Conservation (phyloP, 805 yeast genomes). For the Candida namnaoensis region DNA sequence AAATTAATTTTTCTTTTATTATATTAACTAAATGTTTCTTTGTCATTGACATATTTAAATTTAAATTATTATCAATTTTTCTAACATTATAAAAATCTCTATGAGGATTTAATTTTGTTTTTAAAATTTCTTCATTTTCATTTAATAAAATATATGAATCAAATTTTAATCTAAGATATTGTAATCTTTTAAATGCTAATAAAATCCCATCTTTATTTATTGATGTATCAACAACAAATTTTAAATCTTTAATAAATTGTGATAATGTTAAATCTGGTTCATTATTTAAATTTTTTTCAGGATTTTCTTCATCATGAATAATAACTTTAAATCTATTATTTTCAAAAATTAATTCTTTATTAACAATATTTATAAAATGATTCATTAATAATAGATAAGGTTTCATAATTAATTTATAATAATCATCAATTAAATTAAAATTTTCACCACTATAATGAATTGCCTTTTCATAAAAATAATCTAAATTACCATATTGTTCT, state of each 20-base stretch:
- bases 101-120: slow-evolving; percentile 29
- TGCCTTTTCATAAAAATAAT: slow-evolving; percentile 14
- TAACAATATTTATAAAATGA: too few species aligned
- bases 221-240: slow-evolving; percentile 12
- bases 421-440: slow-evolving; percentile 21
- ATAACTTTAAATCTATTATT: too few species aligned
- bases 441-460: slow-evolving; percentile 26
- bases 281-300: slow-evolving; percentile 5
- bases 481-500: slow-evolving; percentile 16
- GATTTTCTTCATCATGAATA: background rate
- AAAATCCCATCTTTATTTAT: slow-evolving; percentile 4
- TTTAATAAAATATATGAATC: slow-evolving; percentile 25
- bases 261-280: slow-evolving; percentile 18
- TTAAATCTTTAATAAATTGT: slow-evolving; percentile 22
- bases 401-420: slow-evolving; percentile 7
- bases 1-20: slow-evolving; percentile 25
- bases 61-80: slow-evolving; percentile 73
- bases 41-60: slow-evolving; percentile 96
- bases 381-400: background rate
- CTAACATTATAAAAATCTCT: slow-evolving; percentile 34
- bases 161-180: slow-evolving; percentile 24
- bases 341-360: too few species aligned
- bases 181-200: slow-evolving; percentile 18
- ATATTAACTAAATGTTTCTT: slow-evolving; percentile 65
- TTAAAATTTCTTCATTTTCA: slow-evolving; percentile 23